Base-by-base conservation (phyloP, 176 grass and related monocot genomes). In the Carex scoparia region DNA sequence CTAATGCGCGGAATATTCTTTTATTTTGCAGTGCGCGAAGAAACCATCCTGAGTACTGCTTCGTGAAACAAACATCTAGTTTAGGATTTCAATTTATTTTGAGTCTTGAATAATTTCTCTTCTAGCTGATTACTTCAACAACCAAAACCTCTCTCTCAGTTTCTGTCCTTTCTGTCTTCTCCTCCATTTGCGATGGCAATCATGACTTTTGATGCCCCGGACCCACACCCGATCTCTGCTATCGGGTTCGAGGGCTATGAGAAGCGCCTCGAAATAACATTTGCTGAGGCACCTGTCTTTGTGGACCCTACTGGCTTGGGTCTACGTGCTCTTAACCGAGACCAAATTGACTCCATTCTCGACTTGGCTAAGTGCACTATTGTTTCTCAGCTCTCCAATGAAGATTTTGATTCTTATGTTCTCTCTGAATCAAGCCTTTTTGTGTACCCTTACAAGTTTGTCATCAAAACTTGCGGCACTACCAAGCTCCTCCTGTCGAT, bases 381-480 rank as follows among this genome's bases (percentile, higher is more conserved):
- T 64, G 87, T 89, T 31, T 89, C 87, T 85, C 83, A 89, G 55
- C 87, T 89, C 74, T 89, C 87, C 10, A 89, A 85, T 69, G 79
- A 65, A 38, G 74, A 73, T 32, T 89, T 89, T 16, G 87, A 89
- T 80, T 89, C 87, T 16, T 89, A 89, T 72, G 87, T 89, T 15
- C 87, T 89, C 83, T 89, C 87, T 32, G 87, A 89, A 49, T 89
- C 87, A 18, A 89, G 87, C 16, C 87, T 89, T 18, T 89, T 89
- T 31, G 59, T 89, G 49, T 89, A 89, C 55, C 83, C 83, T 16
- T 85, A 81, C 59, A 89, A 85, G 83, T 58, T 89, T 6, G 37
- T 89, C 65, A 72, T 89, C 1, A 89, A 89, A 53, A 89, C 87
- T 53, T 89, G 87, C 7, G 87, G 87, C 54, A 89, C 87, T 71